phyloP scores from a whole-genome alignment of 805 yeast species.

The Sugiyamaella lignohabitans region DNA sequence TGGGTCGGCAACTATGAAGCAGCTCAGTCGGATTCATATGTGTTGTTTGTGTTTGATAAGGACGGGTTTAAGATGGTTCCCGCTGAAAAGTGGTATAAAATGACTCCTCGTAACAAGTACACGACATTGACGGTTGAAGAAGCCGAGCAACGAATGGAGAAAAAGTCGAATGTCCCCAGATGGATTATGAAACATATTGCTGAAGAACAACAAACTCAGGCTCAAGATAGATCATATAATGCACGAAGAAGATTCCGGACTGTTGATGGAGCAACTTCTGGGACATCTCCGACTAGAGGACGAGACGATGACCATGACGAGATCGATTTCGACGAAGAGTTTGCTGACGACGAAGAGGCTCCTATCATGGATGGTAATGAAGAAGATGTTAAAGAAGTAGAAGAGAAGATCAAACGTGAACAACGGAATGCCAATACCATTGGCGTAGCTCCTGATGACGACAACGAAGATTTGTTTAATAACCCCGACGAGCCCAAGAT shows the following conservation, averaged over 20 bases:
- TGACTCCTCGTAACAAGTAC: slow-evolving; percentile 88
- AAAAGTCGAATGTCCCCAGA: slow-evolving; percentile 70
- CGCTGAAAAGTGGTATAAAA: slow-evolving; percentile 86
- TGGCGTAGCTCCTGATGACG: slow-evolving; percentile 49
- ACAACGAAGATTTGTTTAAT: slow-evolving; percentile 37
- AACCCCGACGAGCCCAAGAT: slow-evolving; percentile 75
- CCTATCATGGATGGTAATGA: slow-evolving; percentile 95
- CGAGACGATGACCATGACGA: slow-evolving; percentile 27
- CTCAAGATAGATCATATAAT: slow-evolving; percentile 38
- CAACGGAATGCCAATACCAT: slow-evolving; percentile 61
- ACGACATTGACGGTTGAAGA: slow-evolving; percentile 93
- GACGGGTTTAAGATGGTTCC: slow-evolving; percentile 92
- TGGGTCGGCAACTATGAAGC: slow-evolving; percentile 97
- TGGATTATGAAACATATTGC: slow-evolving; percentile 94
- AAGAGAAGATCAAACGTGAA: slow-evolving; percentile 40
- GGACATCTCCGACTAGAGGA: slow-evolving; percentile 35
- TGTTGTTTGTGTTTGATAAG: slow-evolving; percentile 74
- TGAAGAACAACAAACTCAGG: slow-evolving; percentile 37
- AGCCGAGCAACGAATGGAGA: slow-evolving; percentile 91
- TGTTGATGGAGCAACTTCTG: slow-evolving; percentile 39
- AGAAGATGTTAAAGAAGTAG: slow-evolving; percentile 88
- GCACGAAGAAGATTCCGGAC: slow-evolving; percentile 40
- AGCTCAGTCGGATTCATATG: slow-evolving; percentile 78
- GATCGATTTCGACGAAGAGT: slow-evolving; percentile 2
- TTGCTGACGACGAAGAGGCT: slow-evolving; percentile 55